Evolutionary conservation across 2,329 filamentous ascomycete genomes (phyloP), one percentile per base, ranked within the genome.

Genomic region (Dothistroma septosporum): DNA sequence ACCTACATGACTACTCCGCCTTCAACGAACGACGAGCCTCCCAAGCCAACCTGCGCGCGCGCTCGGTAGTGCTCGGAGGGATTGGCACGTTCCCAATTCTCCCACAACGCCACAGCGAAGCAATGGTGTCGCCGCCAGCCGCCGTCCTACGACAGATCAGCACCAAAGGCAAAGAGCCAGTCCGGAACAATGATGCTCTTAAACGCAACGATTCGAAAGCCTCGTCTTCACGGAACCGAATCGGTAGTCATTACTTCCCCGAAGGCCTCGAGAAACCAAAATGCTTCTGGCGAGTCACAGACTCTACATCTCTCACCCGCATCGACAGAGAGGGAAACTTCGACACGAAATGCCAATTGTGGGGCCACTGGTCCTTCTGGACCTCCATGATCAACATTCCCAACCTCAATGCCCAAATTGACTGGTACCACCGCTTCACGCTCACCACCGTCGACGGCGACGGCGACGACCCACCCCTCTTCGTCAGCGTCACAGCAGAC

Each of bases 261-360:
- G 47, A 49, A 49, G 47, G 47, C 19, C 47, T 49, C 44, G 11
- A 49, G 11, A 64, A 61, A 48, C 62, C 62, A 12, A 37, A 22
- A 12, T 58, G n/a, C 53, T 55, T 64, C 53, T 64, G 58, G 19
- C 61, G 61, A 21, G 61, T 63, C n/a, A 63, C 61, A 1, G 61
- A 63, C 48, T 53, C 33, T 55, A 63, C 61, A 7, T 61, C 58
- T 21, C 47, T 61, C 9, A 63, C 58, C 46, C 50, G 53, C 4
- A 21, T 57, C 35, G 52, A 57, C 53, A 16, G 12, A 4, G 7
- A n/a, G 12, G 58, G 58, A n/a, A 53, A 58, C 48, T 63, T 63
- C 41, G 61, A 63, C 41, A 61, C 61, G 6, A 56, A 56, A 9
- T 58, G 50, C 9, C 55, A 61, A 14, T 35, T 53, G 1, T 47